Evolutionary conservation across 208 protist genomes (phyloP).

Genomic region (Entamoeba histolytica): DNA sequence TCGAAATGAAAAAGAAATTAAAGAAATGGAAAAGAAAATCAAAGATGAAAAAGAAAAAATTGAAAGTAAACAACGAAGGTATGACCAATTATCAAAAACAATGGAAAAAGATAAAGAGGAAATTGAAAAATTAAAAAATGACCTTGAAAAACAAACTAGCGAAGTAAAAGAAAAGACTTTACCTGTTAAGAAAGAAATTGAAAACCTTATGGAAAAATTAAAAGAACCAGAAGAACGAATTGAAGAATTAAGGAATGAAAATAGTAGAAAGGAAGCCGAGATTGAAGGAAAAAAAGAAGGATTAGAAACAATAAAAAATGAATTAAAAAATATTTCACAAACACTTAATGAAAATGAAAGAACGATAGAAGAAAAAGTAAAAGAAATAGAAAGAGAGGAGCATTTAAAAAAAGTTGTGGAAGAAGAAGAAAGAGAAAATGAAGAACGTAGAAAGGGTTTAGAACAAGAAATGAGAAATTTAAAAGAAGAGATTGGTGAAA

Average conservation of each 20-base stretch:
- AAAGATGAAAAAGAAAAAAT: neutral
- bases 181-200: neutral
- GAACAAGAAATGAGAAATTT: neutral
- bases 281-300: neutral
- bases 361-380: neutral
- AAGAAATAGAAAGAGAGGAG: neutral
- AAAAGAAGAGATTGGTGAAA: neutral
- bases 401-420: neutral
- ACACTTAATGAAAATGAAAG: neutral
- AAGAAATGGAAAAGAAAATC: neutral
- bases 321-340: neutral
- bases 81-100: neutral
- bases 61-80: neutral
- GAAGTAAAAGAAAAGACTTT: neutral
- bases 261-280: neutral
- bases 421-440: no score
- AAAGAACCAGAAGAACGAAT: neutral
- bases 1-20: neutral
- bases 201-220: neutral
- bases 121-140: neutral
- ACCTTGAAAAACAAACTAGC: neutral
- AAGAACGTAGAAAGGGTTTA: neutral
- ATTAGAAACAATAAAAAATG: neutral
- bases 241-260: neutral
- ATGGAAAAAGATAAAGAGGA: no score